Evolutionary conservation across 768 basidiomycete species (phyloP).

Genomic region (Trametes coccinea): DNA sequence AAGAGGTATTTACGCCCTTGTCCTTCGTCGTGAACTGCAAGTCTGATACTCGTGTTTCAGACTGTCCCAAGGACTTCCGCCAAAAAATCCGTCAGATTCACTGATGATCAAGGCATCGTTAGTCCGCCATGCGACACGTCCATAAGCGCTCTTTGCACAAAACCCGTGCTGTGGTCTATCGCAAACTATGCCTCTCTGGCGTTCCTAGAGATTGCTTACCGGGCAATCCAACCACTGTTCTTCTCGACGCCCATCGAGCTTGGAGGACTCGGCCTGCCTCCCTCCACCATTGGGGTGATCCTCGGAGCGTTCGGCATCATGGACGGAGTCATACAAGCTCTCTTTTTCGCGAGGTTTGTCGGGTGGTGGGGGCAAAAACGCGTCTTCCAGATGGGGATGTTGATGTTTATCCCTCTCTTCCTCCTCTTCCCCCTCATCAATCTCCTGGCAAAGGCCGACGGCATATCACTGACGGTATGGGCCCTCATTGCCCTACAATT

Average conservation of each 20-base stretch:
- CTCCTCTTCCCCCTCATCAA: constrained; percentile 34
- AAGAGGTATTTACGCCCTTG: constrained; percentile 30
- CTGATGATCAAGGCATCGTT: background rate
- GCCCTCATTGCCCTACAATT: constrained; percentile 29
- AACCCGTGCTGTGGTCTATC: constrained; percentile 36
- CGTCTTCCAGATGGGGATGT: constrained; percentile 30
- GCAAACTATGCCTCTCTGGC: constrained; percentile 36
- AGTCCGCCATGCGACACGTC: background rate
- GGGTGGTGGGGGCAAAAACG: constrained; percentile 39
- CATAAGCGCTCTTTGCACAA: constrained; percentile 32
- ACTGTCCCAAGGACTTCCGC: constrained; percentile 22
- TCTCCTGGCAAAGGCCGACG: constrained; percentile 22
- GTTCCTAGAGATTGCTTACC: constrained; percentile 41
- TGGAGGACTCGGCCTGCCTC: constrained; percentile 40
- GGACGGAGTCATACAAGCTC: constrained; percentile 41
- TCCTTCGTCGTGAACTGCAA: background rate
- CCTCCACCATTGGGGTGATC: constrained; percentile 40
- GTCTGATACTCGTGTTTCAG: constrained; percentile 2
- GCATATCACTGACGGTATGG: constrained; percentile 26
- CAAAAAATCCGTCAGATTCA: constrained; percentile 15
- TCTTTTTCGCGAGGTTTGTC: constrained; percentile 40
- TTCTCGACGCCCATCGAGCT: constrained; percentile 39
- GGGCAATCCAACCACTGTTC: constrained; percentile 42
- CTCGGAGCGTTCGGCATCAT: constrained; percentile 39
- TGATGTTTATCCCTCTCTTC: constrained; percentile 30